These are phyloP conservation scores for Scytalidium lignicola DNA, from an alignment of 2,329 filamentous ascomycete genomes.

Conservation along the genomic window DNA sequence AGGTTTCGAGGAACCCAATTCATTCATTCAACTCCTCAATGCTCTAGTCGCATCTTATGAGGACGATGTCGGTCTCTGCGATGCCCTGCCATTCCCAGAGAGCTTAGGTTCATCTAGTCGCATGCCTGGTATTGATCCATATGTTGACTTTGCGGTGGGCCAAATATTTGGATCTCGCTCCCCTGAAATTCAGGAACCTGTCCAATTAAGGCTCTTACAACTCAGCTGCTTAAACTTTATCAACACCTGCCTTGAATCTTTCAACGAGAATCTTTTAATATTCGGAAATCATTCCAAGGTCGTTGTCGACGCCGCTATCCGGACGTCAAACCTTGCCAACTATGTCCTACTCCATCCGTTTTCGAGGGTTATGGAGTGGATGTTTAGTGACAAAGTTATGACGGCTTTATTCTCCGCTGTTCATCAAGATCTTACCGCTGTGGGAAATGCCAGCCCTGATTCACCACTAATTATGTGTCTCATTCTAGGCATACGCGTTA, in stretches of 20 bases:
- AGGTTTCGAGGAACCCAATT: slow-evolving; percentile 79
- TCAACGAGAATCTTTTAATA: slow-evolving; percentile 90
- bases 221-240: slow-evolving; percentile 83
- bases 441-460: slow-evolving; percentile 67
- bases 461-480: slow-evolving; percentile 79
- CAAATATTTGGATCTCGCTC: slow-evolving; percentile 62
- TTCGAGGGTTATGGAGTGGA: slow-evolving; percentile 92
- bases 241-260: slow-evolving; percentile 70
- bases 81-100: slow-evolving; percentile 82
- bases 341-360: slow-evolving; percentile 92
- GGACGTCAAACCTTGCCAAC: slow-evolving; percentile 65
- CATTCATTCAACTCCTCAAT: slow-evolving; percentile 75
- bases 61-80: slow-evolving; percentile 58
- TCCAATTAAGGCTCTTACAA: slow-evolving; percentile 68
- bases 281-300: slow-evolving; percentile 76
- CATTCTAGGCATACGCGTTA: slow-evolving; percentile 74
- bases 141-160: slow-evolving; percentile 85
- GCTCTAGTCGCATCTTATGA: slow-evolving; percentile 63
- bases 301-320: slow-evolving; percentile 69
- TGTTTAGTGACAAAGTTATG: slow-evolving; percentile 90
- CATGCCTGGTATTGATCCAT: slow-evolving; percentile 82
- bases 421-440: slow-evolving; percentile 67
- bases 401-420: slow-evolving; percentile 71
- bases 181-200: slow-evolving; percentile 55
- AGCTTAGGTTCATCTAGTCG: slow-evolving; percentile 72